Base-by-base conservation (phyloP, 768 basidiomycete species). In the Suillus subaureus region DNA sequence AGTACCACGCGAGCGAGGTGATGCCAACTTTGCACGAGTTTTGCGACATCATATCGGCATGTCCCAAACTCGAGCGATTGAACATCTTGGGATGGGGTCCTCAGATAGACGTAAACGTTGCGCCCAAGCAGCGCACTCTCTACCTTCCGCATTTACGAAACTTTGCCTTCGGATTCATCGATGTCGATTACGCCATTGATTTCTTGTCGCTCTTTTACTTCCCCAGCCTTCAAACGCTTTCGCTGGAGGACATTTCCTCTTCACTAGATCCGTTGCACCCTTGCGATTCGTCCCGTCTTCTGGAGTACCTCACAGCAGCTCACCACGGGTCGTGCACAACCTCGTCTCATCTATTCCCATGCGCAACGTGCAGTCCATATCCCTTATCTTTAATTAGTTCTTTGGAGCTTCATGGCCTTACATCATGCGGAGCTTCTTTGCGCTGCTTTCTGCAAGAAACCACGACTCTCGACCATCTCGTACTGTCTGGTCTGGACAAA, bases 51-150 rank as follows among this genome's bases (percentile, higher is more conserved):
- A 72, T 87, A 26, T 39, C 71, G 8, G 75, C 74, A 1, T 87
- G 81, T 66, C 67, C 73, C 13, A 47, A 61, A 23, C 79, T 89
- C 31, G 68, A 74, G 62, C 73, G 74, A 11, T 79, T 89, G 5
- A 74, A 80, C 42, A 79, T 89, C 52, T 73, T 85, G 13, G 87
- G 87, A 3, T 84, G 86, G 79, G 87, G 86, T 18, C 84, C 85
- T 2, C 76, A 71, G 57, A 70, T 82, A 40, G 66, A 72, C 37
- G 23, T 18, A 39, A 33, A 26, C 11, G 18, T 7, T 39, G 45
- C 60, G 28, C 39, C 66, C 13, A 49, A 55, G 23, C 64, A 61
- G 33, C 64, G 65, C 39, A 64, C 43, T 60, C 74, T 80, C 60
- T 65, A 65, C 35, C 71, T 82, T 26, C 70, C 70, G 16, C 70